These are phyloP conservation scores for Isoetes taiwanensis DNA, from an alignment of 75 land plant genomes.

Conservation along the genomic window DNA sequence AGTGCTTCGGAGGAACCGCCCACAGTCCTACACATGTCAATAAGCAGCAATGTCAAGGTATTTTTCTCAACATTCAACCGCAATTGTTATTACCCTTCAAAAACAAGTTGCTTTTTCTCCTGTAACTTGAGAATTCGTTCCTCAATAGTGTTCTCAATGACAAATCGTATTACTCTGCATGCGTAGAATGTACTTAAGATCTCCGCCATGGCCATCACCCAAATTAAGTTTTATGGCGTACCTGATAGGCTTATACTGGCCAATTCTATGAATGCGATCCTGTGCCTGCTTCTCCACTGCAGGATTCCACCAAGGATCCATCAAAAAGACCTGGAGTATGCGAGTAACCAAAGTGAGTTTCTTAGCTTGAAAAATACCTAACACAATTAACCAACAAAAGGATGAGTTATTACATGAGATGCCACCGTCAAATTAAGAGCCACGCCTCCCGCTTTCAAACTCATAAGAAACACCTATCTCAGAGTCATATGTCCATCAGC, in stretches of 20 bases:
- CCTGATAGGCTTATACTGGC: conserved; percentile 92
- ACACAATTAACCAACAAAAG: not conserved
- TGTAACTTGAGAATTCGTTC: conserved; percentile 79
- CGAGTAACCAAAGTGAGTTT: not conserved
- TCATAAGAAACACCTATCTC: conserved; percentile 58
- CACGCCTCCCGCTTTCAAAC: conserved; percentile 93
- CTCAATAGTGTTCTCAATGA: conserved; percentile 73
- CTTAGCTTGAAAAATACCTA: not conserved
- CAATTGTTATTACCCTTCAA: conserved; percentile 77
- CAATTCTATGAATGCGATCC: conserved; percentile 84
- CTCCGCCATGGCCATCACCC: too few relatives aligned
- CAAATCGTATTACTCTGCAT: conserved; percentile 57
- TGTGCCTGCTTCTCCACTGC: conserved; percentile 97
- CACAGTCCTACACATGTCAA: conserved; percentile 44
- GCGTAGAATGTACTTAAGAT: too few relatives aligned
- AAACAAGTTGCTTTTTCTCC: conserved; percentile 83
- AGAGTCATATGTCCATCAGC: too few relatives aligned
- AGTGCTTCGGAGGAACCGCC: conserved; percentile 75
- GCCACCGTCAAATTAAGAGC: conserved; percentile 95
- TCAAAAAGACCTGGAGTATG: conserved; percentile 59
- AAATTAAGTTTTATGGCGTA: too few relatives aligned
- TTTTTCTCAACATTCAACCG: too few relatives aligned
- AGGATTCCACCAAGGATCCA: conserved; percentile 99
- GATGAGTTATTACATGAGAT: conserved; percentile 44
- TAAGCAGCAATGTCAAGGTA: not conserved